Evolutionary conservation across 495 filamentous ascomycete genomes (phyloP).

Genomic region (Elaphomyces granulatus): DNA sequence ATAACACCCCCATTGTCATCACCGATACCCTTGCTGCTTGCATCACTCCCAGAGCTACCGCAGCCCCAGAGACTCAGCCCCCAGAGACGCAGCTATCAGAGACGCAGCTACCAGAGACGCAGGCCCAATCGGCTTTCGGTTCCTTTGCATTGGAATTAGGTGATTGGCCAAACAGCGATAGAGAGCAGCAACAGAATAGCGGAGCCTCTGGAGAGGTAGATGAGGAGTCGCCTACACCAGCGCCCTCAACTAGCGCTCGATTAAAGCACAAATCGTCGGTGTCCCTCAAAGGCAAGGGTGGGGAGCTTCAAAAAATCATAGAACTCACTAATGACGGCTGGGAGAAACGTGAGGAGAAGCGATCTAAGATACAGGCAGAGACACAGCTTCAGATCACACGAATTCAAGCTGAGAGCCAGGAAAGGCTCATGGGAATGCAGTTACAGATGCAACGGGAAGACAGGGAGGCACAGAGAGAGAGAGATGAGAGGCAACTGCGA

Average conservation of each 20-base stretch:
- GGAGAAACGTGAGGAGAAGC: not conserved
- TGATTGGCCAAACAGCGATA: too few species aligned
- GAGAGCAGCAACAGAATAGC: not conserved
- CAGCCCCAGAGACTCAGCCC: too few species aligned
- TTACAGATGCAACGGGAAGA: not conserved
- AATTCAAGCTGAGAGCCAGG: not conserved
- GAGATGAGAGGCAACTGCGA: not conserved
- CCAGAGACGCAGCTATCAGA: not conserved
- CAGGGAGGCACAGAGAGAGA: not conserved
- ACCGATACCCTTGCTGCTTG: too few species aligned
- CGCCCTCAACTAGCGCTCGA: not conserved
- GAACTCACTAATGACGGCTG: not conserved
- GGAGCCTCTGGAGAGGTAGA: not conserved
- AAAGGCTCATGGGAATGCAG: not conserved
- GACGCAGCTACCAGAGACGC: not conserved
- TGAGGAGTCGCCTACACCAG: not conserved
- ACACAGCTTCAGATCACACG: not conserved
- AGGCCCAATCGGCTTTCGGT: not conserved
- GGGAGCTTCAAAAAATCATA: not conserved
- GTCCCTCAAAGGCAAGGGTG: too few species aligned
- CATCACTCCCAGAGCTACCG: too few species aligned
- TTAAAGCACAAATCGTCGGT: not conserved
- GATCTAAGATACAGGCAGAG: not conserved
- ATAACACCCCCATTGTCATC: not conserved
- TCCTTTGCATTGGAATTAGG: not conserved